phyloP scores from a whole-genome alignment of 495 filamentous ascomycete genomes.

The Xylaria flabelliformis region DNA sequence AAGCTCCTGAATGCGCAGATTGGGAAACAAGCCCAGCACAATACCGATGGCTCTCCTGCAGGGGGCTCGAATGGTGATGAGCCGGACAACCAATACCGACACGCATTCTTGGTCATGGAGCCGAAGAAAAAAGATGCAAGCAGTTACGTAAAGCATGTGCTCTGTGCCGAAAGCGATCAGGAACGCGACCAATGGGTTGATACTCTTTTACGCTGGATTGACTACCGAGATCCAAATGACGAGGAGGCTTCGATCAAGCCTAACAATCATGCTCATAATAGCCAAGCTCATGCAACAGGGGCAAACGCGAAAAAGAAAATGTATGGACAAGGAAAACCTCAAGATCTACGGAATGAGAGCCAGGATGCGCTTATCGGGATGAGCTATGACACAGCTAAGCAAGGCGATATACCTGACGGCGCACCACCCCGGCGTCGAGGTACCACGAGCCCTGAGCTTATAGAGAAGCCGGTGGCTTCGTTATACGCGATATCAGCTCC shows the following conservation, averaged over 20 bases:
- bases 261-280: constrained; percentile 34
- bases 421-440: constrained; percentile 37
- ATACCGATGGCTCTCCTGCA: constrained; percentile 65
- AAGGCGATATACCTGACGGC: constrained; percentile 61
- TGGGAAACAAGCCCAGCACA: constrained; percentile 80
- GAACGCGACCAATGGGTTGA: constrained; percentile 96
- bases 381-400: constrained; percentile 82
- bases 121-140: constrained; percentile 95
- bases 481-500: constrained; percentile 81
- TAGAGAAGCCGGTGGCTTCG: constrained; percentile 43
- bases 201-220: constrained; percentile 87
- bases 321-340: constrained; percentile 40
- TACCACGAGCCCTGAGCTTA: constrained; percentile 42
- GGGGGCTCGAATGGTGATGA: constrained; percentile 68
- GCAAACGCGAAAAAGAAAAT: constrained; percentile 61
- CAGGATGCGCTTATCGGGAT: constrained; percentile 73
- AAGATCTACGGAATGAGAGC: constrained; percentile 42
- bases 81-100: constrained; percentile 90
- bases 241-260: constrained; percentile 48
- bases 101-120: constrained; percentile 93
- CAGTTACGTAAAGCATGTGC: constrained; percentile 88
- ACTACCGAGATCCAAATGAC: constrained; percentile 68
- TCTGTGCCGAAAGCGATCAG: constrained; percentile 92
- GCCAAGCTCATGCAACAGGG: constrained; percentile 45
- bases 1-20: constrained; percentile 91